Evolutionary conservation across 176 grass and related monocot genomes (phyloP).

Genomic region (Raddia distichophylla): DNA sequence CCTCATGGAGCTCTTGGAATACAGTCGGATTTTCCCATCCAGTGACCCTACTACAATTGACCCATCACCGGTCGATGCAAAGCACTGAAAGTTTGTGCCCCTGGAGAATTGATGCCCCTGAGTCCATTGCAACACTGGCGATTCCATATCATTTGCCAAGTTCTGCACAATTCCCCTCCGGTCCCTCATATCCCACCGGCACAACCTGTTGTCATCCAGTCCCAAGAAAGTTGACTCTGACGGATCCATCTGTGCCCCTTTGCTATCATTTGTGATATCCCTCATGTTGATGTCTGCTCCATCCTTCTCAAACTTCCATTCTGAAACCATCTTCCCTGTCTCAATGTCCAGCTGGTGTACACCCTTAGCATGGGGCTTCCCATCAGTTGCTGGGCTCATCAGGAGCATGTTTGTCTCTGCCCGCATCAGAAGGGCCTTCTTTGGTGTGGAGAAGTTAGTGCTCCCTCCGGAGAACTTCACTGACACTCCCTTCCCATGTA

Average conservation of each 20-base stretch:
- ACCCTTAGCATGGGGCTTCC: constrained; percentile 77
- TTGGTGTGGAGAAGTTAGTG: constrained; percentile 59
- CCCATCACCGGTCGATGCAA: constrained; percentile 82
- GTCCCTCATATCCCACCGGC: constrained; percentile 92
- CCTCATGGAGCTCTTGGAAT: constrained; percentile 96
- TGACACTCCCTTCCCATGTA: constrained; percentile 77
- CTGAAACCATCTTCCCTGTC: constrained; percentile 75
- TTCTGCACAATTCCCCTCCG: constrained; percentile 73
- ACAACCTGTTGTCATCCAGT: constrained; percentile 76
- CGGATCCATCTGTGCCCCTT: constrained; percentile 80
- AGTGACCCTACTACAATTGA: constrained; percentile 91
- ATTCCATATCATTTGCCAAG: constrained; percentile 55
- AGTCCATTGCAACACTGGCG: constrained; percentile 76
- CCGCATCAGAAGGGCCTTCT: constrained; percentile 90
- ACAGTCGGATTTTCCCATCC: constrained; percentile 91
- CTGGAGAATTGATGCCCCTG: constrained; percentile 91
- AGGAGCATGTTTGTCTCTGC: constrained; percentile 93
- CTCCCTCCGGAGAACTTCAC: constrained; percentile 69
- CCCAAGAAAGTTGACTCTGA: constrained; percentile 91
- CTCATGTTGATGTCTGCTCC: constrained; percentile 80
- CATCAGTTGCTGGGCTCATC: constrained; percentile 92
- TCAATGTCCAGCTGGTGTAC: constrained; percentile 86
- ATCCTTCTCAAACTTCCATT: constrained; percentile 95
- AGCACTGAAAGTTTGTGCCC: constrained; percentile 90
- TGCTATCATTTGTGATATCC: constrained; percentile 88